phyloP scores from a whole-genome alignment of 306 rosid genomes.

The Vicia faba region DNA sequence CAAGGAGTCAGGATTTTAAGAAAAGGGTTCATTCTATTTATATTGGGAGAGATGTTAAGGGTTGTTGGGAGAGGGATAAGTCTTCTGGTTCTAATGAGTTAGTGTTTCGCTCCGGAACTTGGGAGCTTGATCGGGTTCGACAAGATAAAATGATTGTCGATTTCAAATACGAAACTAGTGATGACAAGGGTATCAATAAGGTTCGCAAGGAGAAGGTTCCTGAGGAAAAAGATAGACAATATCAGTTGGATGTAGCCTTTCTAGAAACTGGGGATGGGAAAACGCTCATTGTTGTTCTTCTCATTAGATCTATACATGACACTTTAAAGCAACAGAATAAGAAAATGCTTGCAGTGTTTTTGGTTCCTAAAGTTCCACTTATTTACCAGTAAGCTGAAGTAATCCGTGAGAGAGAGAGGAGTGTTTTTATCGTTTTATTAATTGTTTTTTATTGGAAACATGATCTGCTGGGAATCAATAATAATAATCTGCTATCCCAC shows the following conservation, averaged over 20 bases:
- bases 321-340: slow-evolving; percentile 63
- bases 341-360: slow-evolving; percentile 88
- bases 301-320: slow-evolving; percentile 67
- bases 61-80: slow-evolving; percentile 96
- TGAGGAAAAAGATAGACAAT: slow-evolving; percentile 85
- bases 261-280: slow-evolving; percentile 99
- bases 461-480: too few relatives aligned
- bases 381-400: too few relatives aligned
- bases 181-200: slow-evolving; percentile 54
- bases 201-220: slow-evolving; percentile 61
- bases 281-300: slow-evolving; percentile 95
- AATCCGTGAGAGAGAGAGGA: too few relatives aligned
- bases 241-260: slow-evolving; percentile 98
- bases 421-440: too few relatives aligned
- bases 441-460: too few relatives aligned
- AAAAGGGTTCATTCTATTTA: not conserved
- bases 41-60: slow-evolving; percentile 64
- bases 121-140: slow-evolving; percentile 62
- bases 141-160: slow-evolving; percentile 51
- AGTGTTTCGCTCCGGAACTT: slow-evolving; percentile 69
- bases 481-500: too few relatives aligned
- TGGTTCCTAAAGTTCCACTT: slow-evolving; percentile 97
- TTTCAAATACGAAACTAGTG: slow-evolving; percentile 50
- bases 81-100: slow-evolving; percentile 59
- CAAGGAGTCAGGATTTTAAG: slow-evolving; percentile 45